Percentiles rank a stretch among this genome's conserved stretches.
phyloP scores from a whole-genome alignment of 352 stramenopile genomes.

The Phytophthora sp. region DNA sequence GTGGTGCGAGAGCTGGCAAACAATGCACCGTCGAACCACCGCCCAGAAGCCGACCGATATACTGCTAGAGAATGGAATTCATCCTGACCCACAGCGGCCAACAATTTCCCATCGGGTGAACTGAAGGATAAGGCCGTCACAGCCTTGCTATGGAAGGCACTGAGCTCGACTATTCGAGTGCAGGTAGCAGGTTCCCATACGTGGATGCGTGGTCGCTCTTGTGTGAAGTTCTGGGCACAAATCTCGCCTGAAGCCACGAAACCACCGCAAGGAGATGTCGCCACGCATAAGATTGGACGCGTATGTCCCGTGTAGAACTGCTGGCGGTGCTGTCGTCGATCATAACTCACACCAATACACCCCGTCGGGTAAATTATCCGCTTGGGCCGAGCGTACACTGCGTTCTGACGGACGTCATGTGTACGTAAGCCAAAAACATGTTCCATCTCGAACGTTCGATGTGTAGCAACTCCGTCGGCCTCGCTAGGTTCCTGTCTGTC shows the following conservation, averaged over 20 bases:
- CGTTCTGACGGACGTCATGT: constrained; percentile 68
- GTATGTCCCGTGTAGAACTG: constrained; percentile 68
- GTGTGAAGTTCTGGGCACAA: constrained; percentile 55
- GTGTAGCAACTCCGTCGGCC: constrained; percentile 42
- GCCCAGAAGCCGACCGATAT: constrained; percentile 59
- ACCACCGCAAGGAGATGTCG: constrained; percentile 50
- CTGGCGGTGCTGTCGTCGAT: constrained; percentile 71
- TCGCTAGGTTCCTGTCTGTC: constrained; percentile 40
- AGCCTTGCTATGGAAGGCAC: constrained; percentile 69
- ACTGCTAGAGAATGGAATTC: constrained; percentile 78
- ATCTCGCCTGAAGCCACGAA: constrained; percentile 81
- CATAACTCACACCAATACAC: constrained; percentile 71
- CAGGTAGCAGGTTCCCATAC: constrained; percentile 78
- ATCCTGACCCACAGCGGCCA: constrained; percentile 76
- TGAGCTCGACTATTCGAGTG: constrained; percentile 51
- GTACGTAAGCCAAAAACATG: constrained; percentile 68
- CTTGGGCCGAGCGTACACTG: constrained; percentile 68
- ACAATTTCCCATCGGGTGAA: constrained; percentile 40
- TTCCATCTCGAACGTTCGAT: constrained; percentile 60
- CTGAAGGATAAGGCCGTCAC: constrained; percentile 74
- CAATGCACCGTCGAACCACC: constrained; percentile 71
- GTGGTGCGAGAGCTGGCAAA: constrained; percentile 58
- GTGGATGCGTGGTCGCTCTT: constrained; percentile 70
- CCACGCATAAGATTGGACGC: constrained; percentile 65
- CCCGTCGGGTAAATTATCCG: constrained; percentile 68